Conservation (phyloP, 176 grass and related monocot genomes). For the Cymbopogon citratus region DNA sequence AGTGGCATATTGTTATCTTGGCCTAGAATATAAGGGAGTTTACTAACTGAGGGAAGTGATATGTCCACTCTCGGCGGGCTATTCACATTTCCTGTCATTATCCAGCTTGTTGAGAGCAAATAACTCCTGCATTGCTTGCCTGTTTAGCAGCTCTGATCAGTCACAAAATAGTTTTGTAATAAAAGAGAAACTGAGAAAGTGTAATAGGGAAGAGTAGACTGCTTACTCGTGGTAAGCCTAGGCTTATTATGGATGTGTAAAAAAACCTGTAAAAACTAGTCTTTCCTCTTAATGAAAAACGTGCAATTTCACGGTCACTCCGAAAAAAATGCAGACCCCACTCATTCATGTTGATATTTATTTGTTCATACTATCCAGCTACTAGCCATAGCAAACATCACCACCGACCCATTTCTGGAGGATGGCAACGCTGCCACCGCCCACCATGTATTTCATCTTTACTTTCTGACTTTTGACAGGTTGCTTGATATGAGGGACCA, state of each 20-base stretch:
- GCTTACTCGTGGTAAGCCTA: background rate
- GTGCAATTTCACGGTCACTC: background rate
- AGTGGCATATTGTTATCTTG: constrained; percentile 13
- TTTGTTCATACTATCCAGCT: too few species aligned
- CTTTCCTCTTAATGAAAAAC: background rate
- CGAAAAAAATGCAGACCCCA: background rate
- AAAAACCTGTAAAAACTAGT: background rate
- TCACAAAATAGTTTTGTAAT: background rate
- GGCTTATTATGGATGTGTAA: background rate
- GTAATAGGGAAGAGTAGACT: background rate
- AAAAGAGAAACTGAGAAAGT: background rate
- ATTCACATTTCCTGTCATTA: background rate
- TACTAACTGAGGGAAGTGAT: too few species aligned
- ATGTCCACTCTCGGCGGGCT: background rate
- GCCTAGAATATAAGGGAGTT: constrained; percentile 30
- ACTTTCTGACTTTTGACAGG: background rate
- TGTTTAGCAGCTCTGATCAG: background rate
- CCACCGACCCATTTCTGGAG: too few species aligned
- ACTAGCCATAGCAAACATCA: too few species aligned
- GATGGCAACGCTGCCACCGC: background rate
- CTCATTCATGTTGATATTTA: background rate
- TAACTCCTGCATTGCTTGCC: background rate
- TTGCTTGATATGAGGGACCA: constrained; percentile 8
- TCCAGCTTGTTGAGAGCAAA: background rate
- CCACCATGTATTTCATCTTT: constrained; percentile 4